A percentile compares a stretch with the other conserved stretches of the same genome.
Conservation (phyloP, 2,329 filamentous ascomycete genomes). For the Paramyrothecium sp. region DNA sequence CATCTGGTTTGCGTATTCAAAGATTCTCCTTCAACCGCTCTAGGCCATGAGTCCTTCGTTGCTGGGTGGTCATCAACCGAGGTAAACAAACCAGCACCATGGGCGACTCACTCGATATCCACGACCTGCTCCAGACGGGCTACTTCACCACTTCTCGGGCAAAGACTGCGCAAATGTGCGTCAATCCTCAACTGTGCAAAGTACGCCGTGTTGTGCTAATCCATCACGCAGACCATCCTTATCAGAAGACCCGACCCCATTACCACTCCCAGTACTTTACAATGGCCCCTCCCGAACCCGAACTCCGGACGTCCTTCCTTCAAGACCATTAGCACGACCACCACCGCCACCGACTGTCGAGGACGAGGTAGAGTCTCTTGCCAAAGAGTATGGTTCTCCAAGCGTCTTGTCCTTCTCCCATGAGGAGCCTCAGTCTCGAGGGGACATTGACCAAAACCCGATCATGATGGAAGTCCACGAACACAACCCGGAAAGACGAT, state of each 20-base stretch:
- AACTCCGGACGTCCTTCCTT: too few relatives aligned
- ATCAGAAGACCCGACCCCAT: not conserved
- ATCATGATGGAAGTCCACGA: slow-evolving; percentile 63
- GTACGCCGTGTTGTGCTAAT: not conserved
- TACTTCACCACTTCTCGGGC: slow-evolving; percentile 49
- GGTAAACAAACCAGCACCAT: slow-evolving; percentile 26
- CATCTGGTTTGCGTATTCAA: not conserved
- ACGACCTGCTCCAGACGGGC: slow-evolving; percentile 47
- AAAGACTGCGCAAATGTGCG: slow-evolving; percentile 26
- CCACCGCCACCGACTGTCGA: slow-evolving; percentile 68
- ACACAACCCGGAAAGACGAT: slow-evolving; percentile 62
- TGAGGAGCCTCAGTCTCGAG: slow-evolving; percentile 60
- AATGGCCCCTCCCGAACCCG: not conserved
- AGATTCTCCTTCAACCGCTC: not conserved
- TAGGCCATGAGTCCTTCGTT: not conserved
- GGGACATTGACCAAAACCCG: slow-evolving; percentile 66
- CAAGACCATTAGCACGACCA: not conserved
- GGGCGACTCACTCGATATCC: slow-evolving; percentile 42
- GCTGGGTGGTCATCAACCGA: not conserved
- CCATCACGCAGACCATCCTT: not conserved
- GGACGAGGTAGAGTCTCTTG: slow-evolving; percentile 63
- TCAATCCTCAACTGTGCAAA: not conserved
- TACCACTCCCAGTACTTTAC: not conserved
- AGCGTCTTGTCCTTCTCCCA: slow-evolving; percentile 26
- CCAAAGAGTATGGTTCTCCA: slow-evolving; percentile 53